Evolutionary conservation across 2,329 filamentous ascomycete genomes (phyloP).

Genomic region (Elsinoe batatas): DNA sequence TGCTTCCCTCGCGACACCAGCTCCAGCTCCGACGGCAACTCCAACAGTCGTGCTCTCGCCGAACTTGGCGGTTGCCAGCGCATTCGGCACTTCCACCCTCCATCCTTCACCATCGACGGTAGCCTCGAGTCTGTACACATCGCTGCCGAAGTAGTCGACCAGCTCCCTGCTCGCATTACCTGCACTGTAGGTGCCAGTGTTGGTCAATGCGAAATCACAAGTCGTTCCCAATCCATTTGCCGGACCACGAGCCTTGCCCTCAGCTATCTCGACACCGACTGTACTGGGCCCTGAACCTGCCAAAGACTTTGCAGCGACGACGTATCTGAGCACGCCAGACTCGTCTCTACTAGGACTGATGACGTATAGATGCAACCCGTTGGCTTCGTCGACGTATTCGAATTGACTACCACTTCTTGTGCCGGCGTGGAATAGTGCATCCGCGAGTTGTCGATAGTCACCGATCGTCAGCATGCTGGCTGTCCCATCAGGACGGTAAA

Average conservation of each 20-base stretch:
- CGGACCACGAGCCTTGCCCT: constrained; percentile 26
- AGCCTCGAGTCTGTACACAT: constrained; percentile 41
- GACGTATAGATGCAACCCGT: constrained; percentile 43
- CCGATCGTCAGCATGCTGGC: constrained; percentile 40
- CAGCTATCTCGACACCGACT: constrained; percentile 30
- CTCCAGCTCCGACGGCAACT: constrained; percentile 35
- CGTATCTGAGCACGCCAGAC: constrained; percentile 39
- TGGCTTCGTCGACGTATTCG: constrained; percentile 40
- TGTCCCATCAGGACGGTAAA: constrained; percentile 41
- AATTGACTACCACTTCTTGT: constrained; percentile 42
- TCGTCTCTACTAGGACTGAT: constrained; percentile 35
- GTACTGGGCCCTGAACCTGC: constrained; percentile 28
- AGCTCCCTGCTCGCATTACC: constrained; percentile 23
- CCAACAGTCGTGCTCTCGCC: not conserved
- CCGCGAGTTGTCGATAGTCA: constrained; percentile 45
- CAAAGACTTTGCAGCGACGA: constrained; percentile 38
- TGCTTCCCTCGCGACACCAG: constrained; percentile 31
- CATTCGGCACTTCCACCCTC: constrained; percentile 32
- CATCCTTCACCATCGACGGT: constrained; percentile 38
- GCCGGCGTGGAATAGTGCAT: constrained; percentile 47
- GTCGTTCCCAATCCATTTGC: constrained; percentile 30
- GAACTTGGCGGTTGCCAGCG: not conserved
- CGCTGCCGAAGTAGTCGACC: constrained; percentile 33
- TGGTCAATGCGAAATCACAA: constrained; percentile 41
- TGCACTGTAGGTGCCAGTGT: constrained; percentile 33